Evolutionary conservation across 2,329 filamentous ascomycete genomes (phyloP).

Genomic region (Pseudocercospora pini-densiflorae): DNA sequence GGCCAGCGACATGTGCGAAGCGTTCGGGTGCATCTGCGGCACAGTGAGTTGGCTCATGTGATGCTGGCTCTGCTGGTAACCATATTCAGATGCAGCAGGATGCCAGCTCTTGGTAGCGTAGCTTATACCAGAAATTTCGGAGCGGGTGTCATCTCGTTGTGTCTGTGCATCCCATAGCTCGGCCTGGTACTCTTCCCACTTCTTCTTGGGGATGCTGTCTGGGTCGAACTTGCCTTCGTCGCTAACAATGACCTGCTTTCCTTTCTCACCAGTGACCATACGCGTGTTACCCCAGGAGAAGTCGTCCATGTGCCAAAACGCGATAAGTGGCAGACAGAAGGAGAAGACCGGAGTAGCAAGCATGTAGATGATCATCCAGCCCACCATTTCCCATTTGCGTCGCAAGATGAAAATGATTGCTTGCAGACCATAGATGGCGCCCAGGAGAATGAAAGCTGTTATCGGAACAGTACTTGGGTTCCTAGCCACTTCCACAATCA

Average conservation of each 20-base stretch:
- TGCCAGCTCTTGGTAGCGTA: constrained; percentile 85
- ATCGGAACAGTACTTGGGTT: constrained; percentile 72
- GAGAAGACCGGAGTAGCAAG: constrained; percentile 90
- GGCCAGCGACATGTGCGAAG: constrained; percentile 77
- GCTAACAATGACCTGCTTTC: constrained; percentile 88
- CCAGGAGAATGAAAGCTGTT: constrained; percentile 87
- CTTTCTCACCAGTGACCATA: constrained; percentile 92
- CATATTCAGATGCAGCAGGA: constrained; percentile 66
- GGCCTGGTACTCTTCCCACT: constrained; percentile 98
- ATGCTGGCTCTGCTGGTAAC: constrained; percentile 55
- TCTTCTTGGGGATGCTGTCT: constrained; percentile 89
- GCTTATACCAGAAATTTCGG: constrained; percentile 89
- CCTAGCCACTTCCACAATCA: constrained; percentile 73
- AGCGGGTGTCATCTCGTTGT: constrained; percentile 76
- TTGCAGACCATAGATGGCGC: constrained; percentile 91
- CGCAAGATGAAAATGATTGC: constrained; percentile 95
- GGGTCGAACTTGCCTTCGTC: constrained; percentile 99
- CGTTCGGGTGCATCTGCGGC: constrained; percentile 47
- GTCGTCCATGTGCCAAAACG: constrained; percentile 99
- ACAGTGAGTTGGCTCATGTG: constrained; percentile 65
- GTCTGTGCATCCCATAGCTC: constrained; percentile 97
- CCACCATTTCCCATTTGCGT: constrained; percentile 99
- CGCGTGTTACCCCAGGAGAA: constrained; percentile 99
- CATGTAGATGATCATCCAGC: constrained; percentile 98
- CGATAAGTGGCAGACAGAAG: constrained; percentile 85